These are phyloP conservation scores for Vitis rupestris DNA, from an alignment of 164 flowering plant genomes.

Conservation along the genomic window DNA sequence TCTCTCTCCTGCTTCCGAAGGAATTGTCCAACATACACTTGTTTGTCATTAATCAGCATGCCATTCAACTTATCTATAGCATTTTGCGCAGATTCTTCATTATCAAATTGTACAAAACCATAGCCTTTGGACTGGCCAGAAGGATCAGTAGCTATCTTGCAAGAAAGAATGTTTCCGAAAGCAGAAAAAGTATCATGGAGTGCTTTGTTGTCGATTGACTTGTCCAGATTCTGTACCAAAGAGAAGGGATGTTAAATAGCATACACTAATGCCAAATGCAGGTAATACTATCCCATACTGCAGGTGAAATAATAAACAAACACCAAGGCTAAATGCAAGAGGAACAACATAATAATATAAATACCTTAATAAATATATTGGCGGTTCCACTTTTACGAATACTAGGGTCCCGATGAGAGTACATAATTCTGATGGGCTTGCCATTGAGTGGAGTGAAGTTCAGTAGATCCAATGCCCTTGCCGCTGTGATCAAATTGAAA, in stretches of 20 bases:
- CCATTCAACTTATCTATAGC: slow-evolving; percentile 80
- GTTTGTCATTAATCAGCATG: slow-evolving; percentile 73
- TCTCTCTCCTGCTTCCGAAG: slow-evolving; percentile 77
- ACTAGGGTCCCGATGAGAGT: slow-evolving; percentile 76
- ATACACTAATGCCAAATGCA: not conserved
- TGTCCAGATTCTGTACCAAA: slow-evolving; percentile 67
- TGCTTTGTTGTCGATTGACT: slow-evolving; percentile 71
- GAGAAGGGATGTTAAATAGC: not conserved
- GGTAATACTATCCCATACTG: too few species aligned
- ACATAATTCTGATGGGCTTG: slow-evolving; percentile 71
- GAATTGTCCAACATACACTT: slow-evolving; percentile 74
- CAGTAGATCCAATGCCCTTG: slow-evolving; percentile 63
- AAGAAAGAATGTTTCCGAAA: slow-evolving; percentile 67
- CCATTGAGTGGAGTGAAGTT: slow-evolving; percentile 66
- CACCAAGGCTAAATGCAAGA: not conserved
- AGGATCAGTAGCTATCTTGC: slow-evolving; percentile 66
- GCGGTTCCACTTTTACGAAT: slow-evolving; percentile 71
- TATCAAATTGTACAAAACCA: slow-evolving; percentile 74
- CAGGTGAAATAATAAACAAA: not conserved
- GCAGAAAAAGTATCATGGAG: slow-evolving; percentile 71
- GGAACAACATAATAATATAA: not conserved
- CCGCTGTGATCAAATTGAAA: slow-evolving; percentile 42
- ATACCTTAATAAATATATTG: slow-evolving; percentile 70
- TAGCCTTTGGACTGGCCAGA: slow-evolving; percentile 73
- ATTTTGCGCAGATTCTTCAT: slow-evolving; percentile 60